Base-by-base conservation (phyloP, 352 stramenopile genomes). In the Pythium plurisporium region DNA sequence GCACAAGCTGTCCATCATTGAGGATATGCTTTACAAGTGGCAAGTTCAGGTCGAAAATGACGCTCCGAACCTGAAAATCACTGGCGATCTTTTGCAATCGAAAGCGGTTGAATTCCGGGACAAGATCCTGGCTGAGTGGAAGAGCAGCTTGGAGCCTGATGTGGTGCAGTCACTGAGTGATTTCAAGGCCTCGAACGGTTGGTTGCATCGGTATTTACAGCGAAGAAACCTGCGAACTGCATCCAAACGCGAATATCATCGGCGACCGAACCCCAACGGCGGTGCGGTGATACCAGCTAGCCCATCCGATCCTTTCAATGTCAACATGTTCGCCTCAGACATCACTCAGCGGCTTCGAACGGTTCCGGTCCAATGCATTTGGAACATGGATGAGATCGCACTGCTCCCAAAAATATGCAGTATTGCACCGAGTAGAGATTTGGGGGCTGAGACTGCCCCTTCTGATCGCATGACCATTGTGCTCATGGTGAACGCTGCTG, bases 1-100 rank as follows among this genome's bases (percentile, higher is more conserved):
- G 50, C 80, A 90, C 64, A 90, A 92, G 61, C 55, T 92, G 1
- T 89, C 79, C 55, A 79, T 92, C 42, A 92, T 92, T 48, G 82
- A 92, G 44, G 82, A 92, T 26, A 92, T 89, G 80, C 69, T 92
- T 29, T 86, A 89, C 67, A 89, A 89, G 55, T 92, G 82, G 82
- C 82, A 92, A 61, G 69, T 92, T 25, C 82, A 92, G 55, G 69
- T 89, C 1, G 82, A 92, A 42, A 71, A 86, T 37, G 74, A 87
- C 58, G 70, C 74, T 3, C 79, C 82, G 5, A 73, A 64, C 6
- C 30, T 89, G 0, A 90, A 90, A 52, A 73, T 92, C 51, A 92
- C 82, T 2, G 82, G 82, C 8, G 82, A 92, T 27, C 37, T 92
- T 31, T 43, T 92, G 26, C 80, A 92, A 62, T 80, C 69, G 14